phyloP scores from a whole-genome alignment of 305 asterid genomes.

The Plantago coronopus region DNA sequence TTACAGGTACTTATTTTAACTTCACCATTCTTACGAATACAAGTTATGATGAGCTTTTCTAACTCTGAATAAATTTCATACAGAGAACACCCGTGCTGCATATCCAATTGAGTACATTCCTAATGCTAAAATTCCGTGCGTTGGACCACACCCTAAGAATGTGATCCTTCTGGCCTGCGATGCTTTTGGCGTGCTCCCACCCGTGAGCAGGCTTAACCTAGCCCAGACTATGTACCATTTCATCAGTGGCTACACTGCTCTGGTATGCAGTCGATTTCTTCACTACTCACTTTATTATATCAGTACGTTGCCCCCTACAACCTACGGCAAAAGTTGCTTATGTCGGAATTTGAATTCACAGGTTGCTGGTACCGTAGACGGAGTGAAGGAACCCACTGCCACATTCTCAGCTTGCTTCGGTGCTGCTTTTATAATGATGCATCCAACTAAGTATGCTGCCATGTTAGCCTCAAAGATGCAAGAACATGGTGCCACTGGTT shows the following conservation, averaged over 20 bases:
- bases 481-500: slow-evolving; percentile 90
- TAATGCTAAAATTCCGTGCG: slow-evolving; percentile 91
- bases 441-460: slow-evolving; percentile 92
- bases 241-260: slow-evolving; percentile 98
- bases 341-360: slow-evolving; percentile 13
- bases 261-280: slow-evolving; percentile 51
- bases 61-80: slow-evolving; percentile 2
- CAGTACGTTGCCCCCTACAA: neutral
- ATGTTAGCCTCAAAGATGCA: slow-evolving; percentile 89
- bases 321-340: neutral
- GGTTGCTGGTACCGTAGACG: slow-evolving; percentile 99
- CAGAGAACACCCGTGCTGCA: slow-evolving; percentile 98
- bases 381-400: slow-evolving; percentile 94
- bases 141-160: slow-evolving; percentile 85
- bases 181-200: slow-evolving; percentile 98
- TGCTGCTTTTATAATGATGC: slow-evolving; percentile 98
- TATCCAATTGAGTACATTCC: slow-evolving; percentile 97
- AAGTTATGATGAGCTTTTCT: neutral
- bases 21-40: neutral
- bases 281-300: neutral
- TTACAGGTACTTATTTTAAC: slow-evolving; percentile 53
- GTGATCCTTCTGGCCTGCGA: slow-evolving; percentile 93
- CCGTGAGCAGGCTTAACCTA: slow-evolving; percentile 86
- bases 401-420: slow-evolving; percentile 99
- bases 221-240: slow-evolving; percentile 98